These are phyloP conservation scores for Gilbertella persicaria DNA, from an alignment of 371 early-diverging fungal genomes.

Conservation along the genomic window DNA sequence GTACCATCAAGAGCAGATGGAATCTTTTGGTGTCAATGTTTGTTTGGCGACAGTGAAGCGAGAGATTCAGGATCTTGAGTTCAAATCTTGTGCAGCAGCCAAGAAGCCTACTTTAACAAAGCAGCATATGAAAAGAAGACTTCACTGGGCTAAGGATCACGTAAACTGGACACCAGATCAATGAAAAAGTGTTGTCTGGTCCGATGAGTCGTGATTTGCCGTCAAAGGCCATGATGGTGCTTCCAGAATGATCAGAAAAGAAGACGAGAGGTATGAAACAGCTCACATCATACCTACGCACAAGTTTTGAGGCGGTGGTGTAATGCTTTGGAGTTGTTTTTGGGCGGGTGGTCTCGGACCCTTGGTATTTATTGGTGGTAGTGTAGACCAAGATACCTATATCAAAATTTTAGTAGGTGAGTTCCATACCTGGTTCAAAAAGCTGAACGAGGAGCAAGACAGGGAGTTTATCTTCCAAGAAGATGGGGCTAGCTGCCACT, in stretches of 20 bases:
- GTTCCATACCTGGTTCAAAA: conserved; percentile 2
- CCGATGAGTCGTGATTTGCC: conserved; percentile 8
- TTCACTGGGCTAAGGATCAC: not conserved
- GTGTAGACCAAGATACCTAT: conserved; percentile 5
- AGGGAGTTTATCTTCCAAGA: conserved; percentile 11
- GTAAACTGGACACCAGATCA: conserved; percentile 10
- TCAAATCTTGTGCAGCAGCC: no score
- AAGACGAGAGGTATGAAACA: not conserved
- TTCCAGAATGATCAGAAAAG: not conserved
- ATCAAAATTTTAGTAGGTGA: not conserved
- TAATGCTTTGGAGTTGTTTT: conserved; percentile 15
- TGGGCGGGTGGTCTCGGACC: conserved; percentile 6
- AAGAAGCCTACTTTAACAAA: no score
- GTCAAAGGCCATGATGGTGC: conserved; percentile 3
- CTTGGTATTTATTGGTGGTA: not conserved
- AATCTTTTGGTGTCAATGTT: no score
- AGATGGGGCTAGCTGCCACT: conserved; percentile 12
- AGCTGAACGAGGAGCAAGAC: not conserved
- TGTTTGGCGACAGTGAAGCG: no score
- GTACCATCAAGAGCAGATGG: no score
- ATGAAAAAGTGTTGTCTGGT: conserved; percentile 12
- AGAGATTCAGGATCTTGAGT: no score
- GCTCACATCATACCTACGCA: not conserved
- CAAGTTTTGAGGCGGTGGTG: conserved; percentile 1
- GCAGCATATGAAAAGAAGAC: conserved; percentile 3